These are phyloP conservation scores for Saccharum officinarum DNA, from an alignment of 176 grass and related monocot species.

Conservation along the genomic window DNA sequence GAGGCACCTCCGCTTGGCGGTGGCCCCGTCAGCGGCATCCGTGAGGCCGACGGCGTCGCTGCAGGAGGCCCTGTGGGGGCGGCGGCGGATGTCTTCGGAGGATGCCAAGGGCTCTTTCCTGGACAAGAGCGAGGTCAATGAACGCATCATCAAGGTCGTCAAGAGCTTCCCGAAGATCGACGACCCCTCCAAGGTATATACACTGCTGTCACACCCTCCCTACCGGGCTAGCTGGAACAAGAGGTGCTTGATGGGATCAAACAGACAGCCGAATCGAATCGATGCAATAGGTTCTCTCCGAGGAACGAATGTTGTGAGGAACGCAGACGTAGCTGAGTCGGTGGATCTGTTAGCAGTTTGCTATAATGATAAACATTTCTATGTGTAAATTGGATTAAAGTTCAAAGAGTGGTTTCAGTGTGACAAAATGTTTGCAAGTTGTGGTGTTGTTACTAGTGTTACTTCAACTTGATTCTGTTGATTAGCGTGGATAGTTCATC, in stretches of 20 bases:
- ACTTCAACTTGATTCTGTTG: conserved; percentile 4
- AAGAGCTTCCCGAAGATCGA: conserved; percentile 54
- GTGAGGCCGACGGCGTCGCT: conserved; percentile 40
- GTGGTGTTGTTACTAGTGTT: not conserved
- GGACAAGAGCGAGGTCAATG: conserved; percentile 52
- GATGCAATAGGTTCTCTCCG: not conserved
- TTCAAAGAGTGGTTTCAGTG: not conserved
- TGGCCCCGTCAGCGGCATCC: not conserved
- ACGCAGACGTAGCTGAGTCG: not conserved
- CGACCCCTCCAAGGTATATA: conserved; percentile 47
- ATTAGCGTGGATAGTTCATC: not conserved
- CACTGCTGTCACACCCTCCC: too few relatives aligned
- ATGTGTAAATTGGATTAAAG: not conserved
- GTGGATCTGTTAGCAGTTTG: conserved; percentile 11
- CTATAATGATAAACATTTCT: not conserved
- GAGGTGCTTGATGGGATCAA: not conserved
- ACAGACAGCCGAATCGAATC: not conserved
- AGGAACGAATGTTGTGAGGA: not conserved
- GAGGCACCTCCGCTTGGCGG: conserved; percentile 51
- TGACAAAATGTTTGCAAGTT: not conserved
- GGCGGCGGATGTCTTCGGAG: conserved; percentile 52
- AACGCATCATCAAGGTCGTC: conserved; percentile 62
- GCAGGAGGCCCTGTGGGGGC: conserved; percentile 36
- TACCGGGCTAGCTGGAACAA: not conserved
- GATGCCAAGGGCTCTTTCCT: conserved; percentile 61